Conservation (phyloP, 257 asterid species). For the Apocynum venetum region DNA sequence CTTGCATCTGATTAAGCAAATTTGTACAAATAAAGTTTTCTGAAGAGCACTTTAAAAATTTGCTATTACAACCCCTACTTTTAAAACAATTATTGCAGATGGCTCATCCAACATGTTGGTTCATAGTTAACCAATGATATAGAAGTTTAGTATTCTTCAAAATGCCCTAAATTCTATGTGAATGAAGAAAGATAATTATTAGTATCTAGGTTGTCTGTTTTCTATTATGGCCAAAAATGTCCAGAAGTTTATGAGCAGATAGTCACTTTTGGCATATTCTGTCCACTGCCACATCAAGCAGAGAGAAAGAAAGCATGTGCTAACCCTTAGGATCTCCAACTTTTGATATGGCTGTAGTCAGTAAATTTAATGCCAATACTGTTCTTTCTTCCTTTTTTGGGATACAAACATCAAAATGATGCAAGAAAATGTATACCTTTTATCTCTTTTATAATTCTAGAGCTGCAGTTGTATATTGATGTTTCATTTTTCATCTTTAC, state of each 20-base stretch:
- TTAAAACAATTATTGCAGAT: not conserved
- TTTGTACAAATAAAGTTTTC: no score
- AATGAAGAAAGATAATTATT: not conserved
- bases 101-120: not conserved
- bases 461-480: not conserved
- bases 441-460: not conserved
- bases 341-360: not conserved
- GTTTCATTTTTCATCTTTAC: not conserved
- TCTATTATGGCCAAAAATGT: not conserved
- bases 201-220: not conserved
- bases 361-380: not conserved
- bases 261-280: not conserved
- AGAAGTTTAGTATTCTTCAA: not conserved
- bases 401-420: not conserved
- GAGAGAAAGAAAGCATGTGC: not conserved
- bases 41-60: not conserved
- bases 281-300: not conserved
- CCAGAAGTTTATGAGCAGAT: not conserved
- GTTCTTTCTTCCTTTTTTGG: not conserved
- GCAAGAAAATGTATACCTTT: not conserved
- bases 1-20: not conserved
- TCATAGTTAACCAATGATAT: not conserved
- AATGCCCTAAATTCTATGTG: not conserved
- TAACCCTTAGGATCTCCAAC: slow-evolving; percentile 6
- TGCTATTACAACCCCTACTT: not conserved